These are phyloP conservation scores for Pestalotiopsis sp. DNA, from an alignment of 2,329 filamentous ascomycete species.

Conservation along the genomic window DNA sequence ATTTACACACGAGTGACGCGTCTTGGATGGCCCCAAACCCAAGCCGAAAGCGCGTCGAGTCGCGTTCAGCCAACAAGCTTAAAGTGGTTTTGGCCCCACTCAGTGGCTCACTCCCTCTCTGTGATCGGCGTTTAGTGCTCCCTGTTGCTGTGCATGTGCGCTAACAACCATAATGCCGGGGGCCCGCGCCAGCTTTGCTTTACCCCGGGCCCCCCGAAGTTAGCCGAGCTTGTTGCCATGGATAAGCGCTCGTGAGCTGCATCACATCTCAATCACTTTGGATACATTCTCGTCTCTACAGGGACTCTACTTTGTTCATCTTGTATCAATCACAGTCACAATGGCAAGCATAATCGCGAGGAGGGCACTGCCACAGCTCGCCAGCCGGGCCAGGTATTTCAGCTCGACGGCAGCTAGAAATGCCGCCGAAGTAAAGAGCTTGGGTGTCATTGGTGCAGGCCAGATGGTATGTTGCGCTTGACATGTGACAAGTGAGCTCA, in stretches of 20 bases:
- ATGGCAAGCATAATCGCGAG: slow-evolving; percentile 45
- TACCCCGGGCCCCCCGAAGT: slow-evolving; percentile 8
- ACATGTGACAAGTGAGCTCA: slow-evolving; percentile 36
- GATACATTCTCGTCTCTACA: neutral
- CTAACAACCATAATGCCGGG: neutral
- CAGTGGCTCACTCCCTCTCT: neutral
- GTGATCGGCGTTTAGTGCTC: neutral
- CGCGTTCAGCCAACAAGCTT: neutral
- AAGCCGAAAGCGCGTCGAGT: slow-evolving; percentile 15
- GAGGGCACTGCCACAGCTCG: slow-evolving; percentile 37
- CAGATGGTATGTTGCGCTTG: slow-evolving; percentile 74
- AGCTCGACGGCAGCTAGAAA: slow-evolving; percentile 65
- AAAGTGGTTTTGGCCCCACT: slow-evolving; percentile 2
- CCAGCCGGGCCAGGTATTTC: slow-evolving; percentile 61
- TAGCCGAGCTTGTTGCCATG: slow-evolving; percentile 14
- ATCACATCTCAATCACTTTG: neutral
- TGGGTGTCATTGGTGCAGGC: slow-evolving; percentile 92
- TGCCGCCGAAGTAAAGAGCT: slow-evolving; percentile 76
- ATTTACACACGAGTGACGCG: neutral
- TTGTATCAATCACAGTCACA: slow-evolving; percentile 14
- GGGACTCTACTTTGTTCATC: neutral
- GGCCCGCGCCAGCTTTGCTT: neutral
- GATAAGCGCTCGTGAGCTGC: neutral
- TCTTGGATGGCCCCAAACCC: neutral
- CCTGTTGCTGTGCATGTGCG: neutral